Percentiles rank a stretch among this genome's conserved stretches.
Conservation (phyloP, 2,329 filamentous ascomycete species). For the Monosporascus sp. region DNA sequence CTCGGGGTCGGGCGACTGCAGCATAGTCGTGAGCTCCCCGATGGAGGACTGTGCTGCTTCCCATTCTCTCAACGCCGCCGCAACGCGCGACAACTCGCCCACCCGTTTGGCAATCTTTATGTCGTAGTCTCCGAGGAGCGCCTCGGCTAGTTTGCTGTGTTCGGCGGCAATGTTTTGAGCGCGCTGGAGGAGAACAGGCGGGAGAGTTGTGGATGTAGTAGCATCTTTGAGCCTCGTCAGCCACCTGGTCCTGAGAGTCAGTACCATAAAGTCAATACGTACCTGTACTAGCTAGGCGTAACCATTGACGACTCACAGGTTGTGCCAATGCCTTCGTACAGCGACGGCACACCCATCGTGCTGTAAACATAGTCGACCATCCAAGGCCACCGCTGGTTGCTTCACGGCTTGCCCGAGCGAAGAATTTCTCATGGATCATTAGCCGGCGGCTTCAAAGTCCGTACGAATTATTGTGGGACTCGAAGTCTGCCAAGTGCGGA, state of each 20-base stretch:
- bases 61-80: constrained; percentile 53
- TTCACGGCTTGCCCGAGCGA: too few species aligned
- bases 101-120: constrained; percentile 50
- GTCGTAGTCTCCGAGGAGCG: constrained; percentile 51
- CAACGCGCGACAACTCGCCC: constrained; percentile 56
- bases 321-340: constrained; percentile 36
- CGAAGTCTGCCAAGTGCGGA: too few species aligned
- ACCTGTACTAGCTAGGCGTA: constrained; percentile 42
- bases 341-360: constrained; percentile 48
- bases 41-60: constrained; percentile 48
- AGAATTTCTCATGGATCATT: too few species aligned
- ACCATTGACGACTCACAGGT: constrained; percentile 22
- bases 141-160: constrained; percentile 46
- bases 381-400: not conserved
- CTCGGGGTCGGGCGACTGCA: constrained; percentile 56
- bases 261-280: not conserved
- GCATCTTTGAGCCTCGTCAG: constrained; percentile 12
- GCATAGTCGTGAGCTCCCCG: constrained; percentile 46
- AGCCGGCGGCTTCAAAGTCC: too few species aligned
- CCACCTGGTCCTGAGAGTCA: too few species aligned
- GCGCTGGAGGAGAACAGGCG: constrained; percentile 52
- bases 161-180: constrained; percentile 54
- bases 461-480: too few species aligned
- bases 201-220: constrained; percentile 30
- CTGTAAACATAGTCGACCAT: constrained; percentile 24